Base-by-base conservation (phyloP, 768 basidiomycete genomes). In the Macrolepiota dolichaula region DNA sequence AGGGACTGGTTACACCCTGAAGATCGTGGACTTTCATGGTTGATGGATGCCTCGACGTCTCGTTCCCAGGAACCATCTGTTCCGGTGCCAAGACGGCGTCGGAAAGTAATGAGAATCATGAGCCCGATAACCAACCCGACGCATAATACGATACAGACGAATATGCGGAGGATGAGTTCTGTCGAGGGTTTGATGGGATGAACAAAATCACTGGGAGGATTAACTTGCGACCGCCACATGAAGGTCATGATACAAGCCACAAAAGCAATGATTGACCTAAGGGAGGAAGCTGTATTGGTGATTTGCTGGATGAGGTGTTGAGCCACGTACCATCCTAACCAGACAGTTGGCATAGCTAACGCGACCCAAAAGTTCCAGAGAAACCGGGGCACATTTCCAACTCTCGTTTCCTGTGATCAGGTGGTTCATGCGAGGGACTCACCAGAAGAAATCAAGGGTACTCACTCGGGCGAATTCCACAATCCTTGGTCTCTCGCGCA, bases 71-170 rank as follows among this genome's bases (percentile, higher is more conserved):
- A 13, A 13, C 3, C n/a, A 42, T 42, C 40, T 12, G 10, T n/a
- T 42, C 40, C 13, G 40, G 13, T 42, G 13, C 40, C n/a, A 42
- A 42, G n/a, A 3, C 10, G 40, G 13, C 71, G 76, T 53, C 75
- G 69, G 68, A 87, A 77, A 4, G 83, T 84, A 54, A 71, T 68
- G 15, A 86, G 70, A 51, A 86, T 81, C 50, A 85, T 70, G 1
- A 49, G 60, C 51, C 86, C 79, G 61, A 86, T 83, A 27, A 87
- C 36, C 7, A 85, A 37, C 0, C 88, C 87, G 13, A 87, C 53
- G 1, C 70, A 67, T 46, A 87, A 78, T 4, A 86, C 65, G 0
- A 68, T 66, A 0, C 85, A 81, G 55, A 89, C 68, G 1, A 72
- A 74, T 29, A 85, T 68, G 17, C 86, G 80, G 2, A 64, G 42